Evolutionary conservation across 73 alveolate species (phyloP).

Genomic region (Paramecium octaurelia): DNA sequence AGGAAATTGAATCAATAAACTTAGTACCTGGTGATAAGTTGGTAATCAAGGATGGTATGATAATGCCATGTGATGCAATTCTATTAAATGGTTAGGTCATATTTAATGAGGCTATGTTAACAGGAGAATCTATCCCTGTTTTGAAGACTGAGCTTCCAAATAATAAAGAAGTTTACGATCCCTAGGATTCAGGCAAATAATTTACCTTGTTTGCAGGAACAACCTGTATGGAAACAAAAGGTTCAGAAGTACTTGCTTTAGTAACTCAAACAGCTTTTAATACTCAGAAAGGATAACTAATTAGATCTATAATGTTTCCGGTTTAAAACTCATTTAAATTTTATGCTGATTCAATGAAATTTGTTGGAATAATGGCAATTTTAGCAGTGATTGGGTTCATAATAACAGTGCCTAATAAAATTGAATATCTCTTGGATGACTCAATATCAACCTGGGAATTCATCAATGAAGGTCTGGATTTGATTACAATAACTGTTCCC

Average conservation of each 20-base stretch:
- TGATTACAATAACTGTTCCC: slow-evolving; percentile 80
- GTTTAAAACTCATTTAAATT: slow-evolving; percentile 69
- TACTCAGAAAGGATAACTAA: slow-evolving; percentile 75
- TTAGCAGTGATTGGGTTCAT: slow-evolving; percentile 67
- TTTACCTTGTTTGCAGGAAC: slow-evolving; percentile 69
- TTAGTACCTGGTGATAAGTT: slow-evolving; percentile 96
- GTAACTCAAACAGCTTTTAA: slow-evolving; percentile 73
- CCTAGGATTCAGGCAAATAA: slow-evolving; percentile 53
- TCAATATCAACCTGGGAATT: slow-evolving; percentile 48
- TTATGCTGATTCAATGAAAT: slow-evolving; percentile 73
- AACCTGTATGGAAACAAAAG: slow-evolving; percentile 58
- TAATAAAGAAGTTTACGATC: slow-evolving; percentile 42
- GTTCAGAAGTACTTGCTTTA: slow-evolving; percentile 57
- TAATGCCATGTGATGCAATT: slow-evolving; percentile 88
- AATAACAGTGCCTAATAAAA: slow-evolving; percentile 54
- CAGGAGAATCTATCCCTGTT: slow-evolving; percentile 95
- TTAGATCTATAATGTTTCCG: slow-evolving; percentile 78
- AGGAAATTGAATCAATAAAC: slow-evolving; percentile 49
- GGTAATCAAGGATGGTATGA: slow-evolving; percentile 78
- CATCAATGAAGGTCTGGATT: slow-evolving; percentile 63
- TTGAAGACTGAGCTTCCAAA: slow-evolving; percentile 80
- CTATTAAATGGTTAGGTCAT: slow-evolving; percentile 82
- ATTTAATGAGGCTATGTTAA: slow-evolving; percentile 93
- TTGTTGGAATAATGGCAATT: slow-evolving; percentile 65
- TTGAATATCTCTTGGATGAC: slow-evolving; percentile 51